These are phyloP conservation scores for Meyerozyma sp. DNA, from an alignment of 1,139 yeast genomes.

Conservation along the genomic window DNA sequence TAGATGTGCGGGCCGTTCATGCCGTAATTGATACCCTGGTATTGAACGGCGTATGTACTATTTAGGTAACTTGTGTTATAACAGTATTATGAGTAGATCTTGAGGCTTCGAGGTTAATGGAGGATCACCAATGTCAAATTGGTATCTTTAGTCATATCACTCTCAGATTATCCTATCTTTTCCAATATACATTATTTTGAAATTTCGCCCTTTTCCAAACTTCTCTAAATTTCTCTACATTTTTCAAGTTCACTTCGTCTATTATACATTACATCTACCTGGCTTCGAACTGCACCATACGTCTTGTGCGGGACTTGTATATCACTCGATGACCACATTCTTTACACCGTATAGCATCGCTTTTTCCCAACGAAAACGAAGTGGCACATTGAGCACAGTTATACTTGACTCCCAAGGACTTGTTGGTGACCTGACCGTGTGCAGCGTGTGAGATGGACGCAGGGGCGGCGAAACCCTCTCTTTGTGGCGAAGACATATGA, in stretches of 20 bases:
- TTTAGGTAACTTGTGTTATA: neutral
- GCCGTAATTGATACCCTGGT: neutral
- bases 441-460: conserved; percentile 72
- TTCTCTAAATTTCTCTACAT: neutral
- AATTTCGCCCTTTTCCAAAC: neutral
- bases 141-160: no score
- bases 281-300: conserved; percentile 72
- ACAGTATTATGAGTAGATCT: neutral
- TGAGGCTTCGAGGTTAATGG: no score
- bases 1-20: neutral
- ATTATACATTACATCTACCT: conserved; percentile 19
- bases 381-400: conserved; percentile 97
- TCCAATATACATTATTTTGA: neutral
- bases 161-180: neutral
- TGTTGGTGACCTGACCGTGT: conserved; percentile 54
- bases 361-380: conserved; percentile 79
- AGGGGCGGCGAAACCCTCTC: conserved; percentile 95
- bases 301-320: conserved; percentile 93
- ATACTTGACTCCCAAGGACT: conserved; percentile 80
- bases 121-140: no score
- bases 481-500: conserved; percentile 55
- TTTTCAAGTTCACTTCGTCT: neutral
- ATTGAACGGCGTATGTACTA: neutral
- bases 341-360: conserved; percentile 96
- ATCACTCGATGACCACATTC: conserved; percentile 98